Evolutionary conservation across 306 rosid species (phyloP), one percentile per base, ranked within the genome.

Genomic region (Fragaria nilgerrensis): DNA sequence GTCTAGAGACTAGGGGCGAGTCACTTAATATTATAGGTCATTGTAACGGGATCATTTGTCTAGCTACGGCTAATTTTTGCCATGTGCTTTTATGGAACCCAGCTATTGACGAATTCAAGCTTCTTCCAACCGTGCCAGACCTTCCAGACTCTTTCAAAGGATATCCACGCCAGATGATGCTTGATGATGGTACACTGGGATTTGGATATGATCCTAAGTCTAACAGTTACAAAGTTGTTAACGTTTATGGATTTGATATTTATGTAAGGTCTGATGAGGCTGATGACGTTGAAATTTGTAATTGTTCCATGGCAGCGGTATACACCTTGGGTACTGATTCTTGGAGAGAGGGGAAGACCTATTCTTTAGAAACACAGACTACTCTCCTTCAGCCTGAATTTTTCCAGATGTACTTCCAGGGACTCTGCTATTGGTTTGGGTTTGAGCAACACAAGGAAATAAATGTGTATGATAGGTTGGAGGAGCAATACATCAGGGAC

Each of bases 371-470:
- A 15, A 49, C 53, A 49, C 19, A 49, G 7, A 49, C 53, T 49
- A 49, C 53, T 13, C 6, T 49, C 20, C 53, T 49, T 1, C 19
- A 16, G 53, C 53, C 53, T 15, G 20, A 2, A 10, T 8, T 2
- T 3, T 58, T 58, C 34, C 6, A 44, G 36, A 4, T 69, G 9
- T 45, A 23, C 34, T 45, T 22, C 36, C 23, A 69, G 29, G 74
- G 58, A 70, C 20, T 12, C 7, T 70, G 74, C 45, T 70, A 25
- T 70, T 70, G 74, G 74, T 29, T 15, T 19, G 34, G 64, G 9
- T 4, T 1, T 22, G 65, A 59, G 19, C 19, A 22, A 59, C 7
- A 10, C 14, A 59, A 59, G 36, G 65, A 59, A 59, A 5, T 55
- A 6, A 2, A n/a, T 55, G 27, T 55, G 1, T 55, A 1, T 55